Conservation (phyloP, 2,329 filamentous ascomycete genomes). For the Ceratocystiopsis sp. region DNA sequence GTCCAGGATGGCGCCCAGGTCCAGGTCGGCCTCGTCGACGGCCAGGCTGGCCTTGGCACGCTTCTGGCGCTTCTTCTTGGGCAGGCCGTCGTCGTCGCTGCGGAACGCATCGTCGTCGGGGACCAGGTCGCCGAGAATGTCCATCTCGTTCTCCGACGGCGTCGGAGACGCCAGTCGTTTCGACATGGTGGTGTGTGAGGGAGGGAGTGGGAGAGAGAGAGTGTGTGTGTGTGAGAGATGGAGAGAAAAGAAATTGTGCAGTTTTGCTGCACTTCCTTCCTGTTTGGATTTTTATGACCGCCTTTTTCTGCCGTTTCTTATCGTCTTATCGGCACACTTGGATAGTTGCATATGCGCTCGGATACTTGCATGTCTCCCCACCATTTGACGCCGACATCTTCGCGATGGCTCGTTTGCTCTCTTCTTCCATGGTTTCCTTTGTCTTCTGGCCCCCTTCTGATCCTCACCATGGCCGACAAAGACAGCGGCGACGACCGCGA, state of each 20-base stretch:
- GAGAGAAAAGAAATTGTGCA: not conserved
- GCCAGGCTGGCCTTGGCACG: constrained; percentile 10
- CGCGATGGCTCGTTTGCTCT: not conserved
- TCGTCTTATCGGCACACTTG: too few species aligned
- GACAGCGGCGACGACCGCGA: constrained; percentile 35
- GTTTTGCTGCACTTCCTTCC: not conserved
- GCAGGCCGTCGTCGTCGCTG: constrained; percentile 26
- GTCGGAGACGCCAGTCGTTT: constrained; percentile 63
- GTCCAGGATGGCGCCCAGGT: constrained; percentile 45
- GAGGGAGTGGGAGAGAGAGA: too few species aligned
- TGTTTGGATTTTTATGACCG: too few species aligned
- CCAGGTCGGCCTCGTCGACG: constrained; percentile 29
- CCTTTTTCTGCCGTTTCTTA: too few species aligned
- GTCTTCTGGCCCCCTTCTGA: not conserved
- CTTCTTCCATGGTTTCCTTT: not conserved
- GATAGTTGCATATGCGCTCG: too few species aligned
- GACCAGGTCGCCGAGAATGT: constrained; percentile 69
- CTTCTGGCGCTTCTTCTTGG: constrained; percentile 17
- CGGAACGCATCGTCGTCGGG: constrained; percentile 28
- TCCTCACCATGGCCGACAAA: constrained; percentile 8
- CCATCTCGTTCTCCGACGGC: constrained; percentile 75
- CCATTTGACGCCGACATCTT: too few species aligned
- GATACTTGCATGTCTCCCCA: too few species aligned
- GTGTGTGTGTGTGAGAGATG: too few species aligned
- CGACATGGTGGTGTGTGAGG: constrained; percentile 39